Evolutionary conservation across 345 rosid genomes (phyloP), one percentile per base, ranked within the genome.

Genomic region (Euclidium syriacum): DNA sequence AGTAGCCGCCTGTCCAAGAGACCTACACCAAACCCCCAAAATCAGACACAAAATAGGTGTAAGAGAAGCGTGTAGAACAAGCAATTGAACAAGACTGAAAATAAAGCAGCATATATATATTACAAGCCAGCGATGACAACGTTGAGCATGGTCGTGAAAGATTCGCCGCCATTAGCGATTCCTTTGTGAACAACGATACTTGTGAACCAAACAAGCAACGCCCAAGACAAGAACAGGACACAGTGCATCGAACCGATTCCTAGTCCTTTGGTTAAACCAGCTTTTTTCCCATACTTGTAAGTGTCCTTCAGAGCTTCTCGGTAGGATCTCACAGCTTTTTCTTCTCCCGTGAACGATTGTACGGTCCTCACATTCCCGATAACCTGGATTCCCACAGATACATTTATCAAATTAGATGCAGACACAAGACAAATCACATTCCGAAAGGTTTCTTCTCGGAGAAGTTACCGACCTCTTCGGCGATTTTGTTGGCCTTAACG

Each of bases 101-200:
- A 25, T 10, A 12, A 36, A 38, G n/a, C n/a, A n/a, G n/a, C n/a
- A 26, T 10, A 66, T 86, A 74, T 6, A 11, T 65, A 25, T 55
- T 85, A 89, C 98, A 94, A 65, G 81, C 99, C 97, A 22, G 97
- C 74, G 50, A 87, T 87, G 59, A 90, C 99, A 14, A 90, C 99
- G 68, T 90, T 94, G 70, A 94, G 96, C 99, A 94, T 94, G 55
- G 99, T 94, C 0, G 99, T 94, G 85, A 94, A 94, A 44, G 99
- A 77, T 43, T 90, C 86, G 6, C 95, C 98, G 1, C 97, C 99
- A 64, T 83, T 84, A 33, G 95, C 85, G 12, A 94, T 94, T 7
- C 72, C 53, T 54, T 87, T 90, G 52, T 94, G 99, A 55, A 90
- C 97, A 64, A 90, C 71, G 0, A 80, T 66, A 82, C 99, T 87